Conservation (phyloP, 331 rosid genomes). For the Prunus yedoensis region DNA sequence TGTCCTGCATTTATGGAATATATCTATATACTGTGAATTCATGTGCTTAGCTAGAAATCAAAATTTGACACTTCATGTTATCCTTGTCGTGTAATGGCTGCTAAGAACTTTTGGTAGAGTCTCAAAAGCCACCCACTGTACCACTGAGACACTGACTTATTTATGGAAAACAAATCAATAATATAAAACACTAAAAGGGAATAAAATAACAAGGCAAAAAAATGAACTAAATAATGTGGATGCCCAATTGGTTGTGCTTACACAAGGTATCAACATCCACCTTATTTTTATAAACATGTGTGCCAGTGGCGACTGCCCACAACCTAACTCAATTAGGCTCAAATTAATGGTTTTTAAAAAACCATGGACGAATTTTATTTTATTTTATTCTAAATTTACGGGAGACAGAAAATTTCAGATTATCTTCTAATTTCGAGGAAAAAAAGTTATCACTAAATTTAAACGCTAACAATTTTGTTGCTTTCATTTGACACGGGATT, state of each 20-base stretch:
- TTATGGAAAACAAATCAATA: not conserved
- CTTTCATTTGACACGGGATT: no score
- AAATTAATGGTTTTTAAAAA: no score
- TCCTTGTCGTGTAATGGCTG: not conserved
- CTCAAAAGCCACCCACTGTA: not conserved
- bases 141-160: not conserved
- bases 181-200: not conserved
- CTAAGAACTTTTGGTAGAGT: not conserved
- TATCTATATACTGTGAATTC: not conserved
- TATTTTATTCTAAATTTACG: no score
- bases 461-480: no score
- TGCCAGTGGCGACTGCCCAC: not conserved
- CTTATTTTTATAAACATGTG: not conserved
- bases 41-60: not conserved
- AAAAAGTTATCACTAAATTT: no score
- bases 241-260: not conserved
- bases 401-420: no score
- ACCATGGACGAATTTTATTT: no score
- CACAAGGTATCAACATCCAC: not conserved
- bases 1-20: slow-evolving; percentile 53
- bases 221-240: not conserved
- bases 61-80: not conserved
- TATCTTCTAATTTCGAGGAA: no score
- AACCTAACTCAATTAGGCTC: not conserved
- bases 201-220: not conserved